These are phyloP conservation scores for Isatis lusitanica DNA, from an alignment of 441 rosid species.

Conservation along the genomic window DNA sequence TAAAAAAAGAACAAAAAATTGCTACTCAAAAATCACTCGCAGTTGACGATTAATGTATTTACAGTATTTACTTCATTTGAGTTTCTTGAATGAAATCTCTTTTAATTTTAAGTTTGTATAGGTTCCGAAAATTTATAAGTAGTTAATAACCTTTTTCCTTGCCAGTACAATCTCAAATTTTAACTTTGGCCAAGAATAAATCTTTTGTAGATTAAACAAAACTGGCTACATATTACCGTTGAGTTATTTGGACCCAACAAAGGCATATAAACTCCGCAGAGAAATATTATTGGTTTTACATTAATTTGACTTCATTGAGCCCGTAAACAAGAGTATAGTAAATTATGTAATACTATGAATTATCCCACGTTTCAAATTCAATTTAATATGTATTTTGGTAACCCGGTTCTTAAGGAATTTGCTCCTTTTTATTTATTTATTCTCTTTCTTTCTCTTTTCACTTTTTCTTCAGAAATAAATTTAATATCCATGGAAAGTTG, in stretches of 20 bases:
- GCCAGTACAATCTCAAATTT: background rate
- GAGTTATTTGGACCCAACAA: constrained; percentile 1
- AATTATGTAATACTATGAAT: too few species aligned
- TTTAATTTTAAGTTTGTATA: background rate
- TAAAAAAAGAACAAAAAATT: background rate
- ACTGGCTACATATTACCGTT: background rate
- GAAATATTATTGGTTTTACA: background rate
- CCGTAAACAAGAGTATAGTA: too few species aligned
- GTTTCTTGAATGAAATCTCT: background rate
- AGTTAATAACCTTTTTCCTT: too few species aligned
- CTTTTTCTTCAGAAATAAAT: background rate
- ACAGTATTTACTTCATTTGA: background rate
- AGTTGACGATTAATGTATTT: background rate
- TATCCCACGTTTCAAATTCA: constrained; percentile 17
- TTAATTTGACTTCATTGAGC: background rate
- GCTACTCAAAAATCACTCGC: background rate
- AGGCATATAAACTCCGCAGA: background rate
- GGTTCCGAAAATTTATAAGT: too few species aligned
- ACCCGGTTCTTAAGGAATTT: constrained; percentile 21
- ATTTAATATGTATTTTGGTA: constrained; percentile 4
- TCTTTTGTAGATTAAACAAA: background rate
- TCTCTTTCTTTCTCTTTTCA: background rate
- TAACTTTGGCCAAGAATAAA: background rate
- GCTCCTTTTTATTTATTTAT: background rate
- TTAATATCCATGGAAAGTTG: background rate